phyloP scores from a whole-genome alignment of 129 eudicot genomes.

The Ambrosia artemisiifolia region DNA sequence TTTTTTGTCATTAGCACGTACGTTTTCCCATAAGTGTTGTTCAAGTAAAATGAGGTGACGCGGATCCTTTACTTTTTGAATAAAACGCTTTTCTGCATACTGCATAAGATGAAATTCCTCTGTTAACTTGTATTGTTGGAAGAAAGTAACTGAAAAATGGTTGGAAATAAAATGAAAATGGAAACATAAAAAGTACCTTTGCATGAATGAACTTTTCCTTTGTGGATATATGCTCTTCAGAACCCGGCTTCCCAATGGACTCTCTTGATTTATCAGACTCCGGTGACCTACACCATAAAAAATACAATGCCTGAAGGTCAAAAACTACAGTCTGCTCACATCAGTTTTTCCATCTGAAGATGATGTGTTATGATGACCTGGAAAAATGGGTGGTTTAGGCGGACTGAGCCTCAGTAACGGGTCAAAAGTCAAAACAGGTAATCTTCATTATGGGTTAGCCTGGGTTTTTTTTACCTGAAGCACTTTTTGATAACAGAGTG shows the following conservation, averaged over 20 bases:
- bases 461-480: not conserved
- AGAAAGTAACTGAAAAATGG: slow-evolving; percentile 1
- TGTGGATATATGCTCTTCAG: slow-evolving; percentile 59
- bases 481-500: not conserved
- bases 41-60: slow-evolving; percentile 56
- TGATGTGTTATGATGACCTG: not conserved
- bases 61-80: slow-evolving; percentile 56
- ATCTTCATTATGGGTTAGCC: not conserved
- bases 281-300: slow-evolving; percentile 47
- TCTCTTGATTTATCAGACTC: slow-evolving; percentile 61
- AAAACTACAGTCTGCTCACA: not conserved
- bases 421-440: not conserved
- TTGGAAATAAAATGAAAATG: not conserved
- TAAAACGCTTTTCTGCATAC: slow-evolving; percentile 81
- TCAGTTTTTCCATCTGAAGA: not conserved
- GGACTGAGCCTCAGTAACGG: not conserved
- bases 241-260: slow-evolving; percentile 58
- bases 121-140: not conserved
- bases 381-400: not conserved
- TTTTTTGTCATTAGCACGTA: slow-evolving; percentile 70
- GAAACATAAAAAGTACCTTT: slow-evolving; percentile 50
- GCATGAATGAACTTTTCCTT: slow-evolving; percentile 91
- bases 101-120: slow-evolving; percentile 32
- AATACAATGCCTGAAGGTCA: slow-evolving; percentile 6
- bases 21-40: slow-evolving; percentile 86